Percentiles rank a stretch among this genome's conserved stretches.
These are phyloP conservation scores for Cordyceps militaris DNA, from an alignment of 2,329 filamentous ascomycete species.

Conservation along the genomic window DNA sequence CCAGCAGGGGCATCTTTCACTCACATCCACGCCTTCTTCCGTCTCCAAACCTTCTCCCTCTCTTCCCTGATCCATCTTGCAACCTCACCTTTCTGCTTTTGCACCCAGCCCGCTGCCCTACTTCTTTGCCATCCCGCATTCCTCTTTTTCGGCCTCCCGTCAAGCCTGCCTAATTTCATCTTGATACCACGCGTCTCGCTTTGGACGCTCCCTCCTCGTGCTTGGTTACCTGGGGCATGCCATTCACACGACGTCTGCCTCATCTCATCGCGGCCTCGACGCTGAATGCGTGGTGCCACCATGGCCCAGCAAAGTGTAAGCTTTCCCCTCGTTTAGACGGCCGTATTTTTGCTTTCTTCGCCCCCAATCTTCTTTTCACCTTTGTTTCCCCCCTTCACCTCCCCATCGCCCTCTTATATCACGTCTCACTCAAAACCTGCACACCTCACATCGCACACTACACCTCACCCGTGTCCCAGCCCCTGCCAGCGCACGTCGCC, in stretches of 20 bases:
- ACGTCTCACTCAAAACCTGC: background rate
- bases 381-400: conserved; percentile 16
- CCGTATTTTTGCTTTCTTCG: conserved; percentile 15
- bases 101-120: background rate
- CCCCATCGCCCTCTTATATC: conserved; percentile 7
- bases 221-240: conserved; percentile 23
- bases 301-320: conserved; percentile 36
- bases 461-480: background rate
- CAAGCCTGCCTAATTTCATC: background rate
- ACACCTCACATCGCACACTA: background rate
- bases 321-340: background rate
- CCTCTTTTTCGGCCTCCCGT: background rate
- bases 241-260: conserved; percentile 22
- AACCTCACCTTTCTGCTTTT: background rate
- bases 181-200: conserved; percentile 3
- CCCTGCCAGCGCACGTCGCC: background rate
- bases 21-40: conserved; percentile 19
- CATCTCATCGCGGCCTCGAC: conserved; percentile 26
- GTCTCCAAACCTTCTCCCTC: conserved; percentile 10
- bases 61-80: conserved; percentile 7
- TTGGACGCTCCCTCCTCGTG: conserved; percentile 16
- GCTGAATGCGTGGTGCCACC: conserved; percentile 27
- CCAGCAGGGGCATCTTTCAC: conserved; percentile 20
- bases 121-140: background rate
- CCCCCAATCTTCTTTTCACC: conserved; percentile 15